These are phyloP conservation scores for Fraxinus latifolia DNA, from an alignment of 305 asterid genomes.

Conservation along the genomic window DNA sequence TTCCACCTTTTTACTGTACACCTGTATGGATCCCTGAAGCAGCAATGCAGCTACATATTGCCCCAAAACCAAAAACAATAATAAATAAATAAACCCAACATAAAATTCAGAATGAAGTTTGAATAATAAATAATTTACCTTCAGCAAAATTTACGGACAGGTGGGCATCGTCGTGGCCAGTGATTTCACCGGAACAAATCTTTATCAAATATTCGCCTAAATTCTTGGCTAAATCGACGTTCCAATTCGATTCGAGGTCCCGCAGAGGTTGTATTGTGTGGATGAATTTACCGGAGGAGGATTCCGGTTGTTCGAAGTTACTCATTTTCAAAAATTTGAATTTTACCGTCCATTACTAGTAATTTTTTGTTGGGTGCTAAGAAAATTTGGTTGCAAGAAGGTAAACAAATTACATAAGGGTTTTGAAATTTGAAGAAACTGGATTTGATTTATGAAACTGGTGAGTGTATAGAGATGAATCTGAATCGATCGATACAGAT, in stretches of 20 bases:
- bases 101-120: background rate
- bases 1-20: slow-evolving; percentile 93
- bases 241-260: slow-evolving; percentile 87
- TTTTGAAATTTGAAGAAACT: background rate
- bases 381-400: background rate
- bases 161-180: slow-evolving; percentile 47
- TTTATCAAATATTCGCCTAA: slow-evolving; percentile 77
- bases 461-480: background rate
- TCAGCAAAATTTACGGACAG: slow-evolving; percentile 80
- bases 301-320: slow-evolving; percentile 31
- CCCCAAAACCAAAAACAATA: slow-evolving; percentile 14
- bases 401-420: background rate
- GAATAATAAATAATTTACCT: slow-evolving; percentile 38
- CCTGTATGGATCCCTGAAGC: slow-evolving; percentile 98
- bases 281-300: slow-evolving; percentile 47
- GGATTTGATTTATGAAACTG: slow-evolving; percentile 1
- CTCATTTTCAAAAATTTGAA: slow-evolving; percentile 29
- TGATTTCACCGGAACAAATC: slow-evolving; percentile 80
- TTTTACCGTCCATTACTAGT: slow-evolving; percentile 21
- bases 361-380: background rate
- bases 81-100: background rate
- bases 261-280: slow-evolving; percentile 70
- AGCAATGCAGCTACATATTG: slow-evolving; percentile 82
- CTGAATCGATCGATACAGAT: background rate
- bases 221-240: slow-evolving; percentile 78